phyloP scores from a whole-genome alignment of 441 rosid species.

The Pelargonium citronellum region DNA sequence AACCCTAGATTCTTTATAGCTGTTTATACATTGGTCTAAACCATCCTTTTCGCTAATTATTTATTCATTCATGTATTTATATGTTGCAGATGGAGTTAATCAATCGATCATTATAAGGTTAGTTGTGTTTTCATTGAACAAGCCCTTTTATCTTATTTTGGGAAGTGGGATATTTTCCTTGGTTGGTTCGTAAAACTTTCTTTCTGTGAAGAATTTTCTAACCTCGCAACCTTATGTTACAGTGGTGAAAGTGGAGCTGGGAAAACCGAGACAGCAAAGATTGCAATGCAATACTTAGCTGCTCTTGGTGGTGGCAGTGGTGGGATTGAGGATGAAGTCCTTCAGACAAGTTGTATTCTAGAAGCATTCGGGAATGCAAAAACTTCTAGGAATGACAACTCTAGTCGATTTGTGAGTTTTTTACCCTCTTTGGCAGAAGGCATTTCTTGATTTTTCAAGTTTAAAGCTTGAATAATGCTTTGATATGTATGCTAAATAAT shows the following conservation, averaged over 20 bases:
- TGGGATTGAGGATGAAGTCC: slow-evolving; percentile 66
- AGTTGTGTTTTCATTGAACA: slow-evolving; percentile 13
- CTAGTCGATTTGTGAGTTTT: slow-evolving; percentile 88
- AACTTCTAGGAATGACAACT: slow-evolving; percentile 82
- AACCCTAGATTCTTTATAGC: slow-evolving; percentile 10
- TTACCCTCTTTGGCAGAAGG: neutral
- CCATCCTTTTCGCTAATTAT: slow-evolving; percentile 4
- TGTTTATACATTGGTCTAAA: neutral
- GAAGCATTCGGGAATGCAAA: slow-evolving; percentile 99
- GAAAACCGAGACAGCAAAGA: slow-evolving; percentile 95
- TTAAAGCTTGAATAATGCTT: slow-evolving; percentile 5
- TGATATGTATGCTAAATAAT: neutral
- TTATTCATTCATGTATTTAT: neutral
- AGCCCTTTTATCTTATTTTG: neutral
- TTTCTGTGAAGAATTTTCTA: neutral
- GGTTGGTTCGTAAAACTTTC: neutral
- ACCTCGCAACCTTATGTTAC: slow-evolving; percentile 22
- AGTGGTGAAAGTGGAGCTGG: slow-evolving; percentile 99
- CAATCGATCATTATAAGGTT: slow-evolving; percentile 80
- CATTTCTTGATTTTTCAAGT: neutral
- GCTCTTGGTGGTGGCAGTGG: slow-evolving; percentile 72
- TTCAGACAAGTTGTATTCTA: slow-evolving; percentile 66
- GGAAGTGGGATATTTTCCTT: slow-evolving; percentile 2
- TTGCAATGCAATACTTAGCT: slow-evolving; percentile 85
- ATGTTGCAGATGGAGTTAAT: slow-evolving; percentile 51